Conservation (phyloP, 257 asterid genomes). For the Solanum ossicruentum region DNA sequence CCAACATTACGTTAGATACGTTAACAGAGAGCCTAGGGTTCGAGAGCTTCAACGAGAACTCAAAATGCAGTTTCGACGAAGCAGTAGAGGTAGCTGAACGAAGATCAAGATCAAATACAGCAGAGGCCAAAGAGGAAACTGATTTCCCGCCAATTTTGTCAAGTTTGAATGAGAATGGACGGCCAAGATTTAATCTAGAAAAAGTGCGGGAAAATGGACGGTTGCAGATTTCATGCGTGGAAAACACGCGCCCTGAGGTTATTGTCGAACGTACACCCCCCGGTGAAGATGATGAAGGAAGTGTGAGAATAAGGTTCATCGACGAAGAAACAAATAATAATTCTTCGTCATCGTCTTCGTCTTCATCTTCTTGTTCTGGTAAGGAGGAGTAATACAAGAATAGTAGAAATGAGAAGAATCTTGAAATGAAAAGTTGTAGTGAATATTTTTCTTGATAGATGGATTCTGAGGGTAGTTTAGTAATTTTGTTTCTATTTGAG, state of each 20-base stretch:
- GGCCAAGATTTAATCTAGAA: not conserved
- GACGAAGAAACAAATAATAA: not conserved
- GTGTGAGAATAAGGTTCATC: not conserved
- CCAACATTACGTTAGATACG: not conserved
- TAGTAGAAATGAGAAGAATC: not conserved
- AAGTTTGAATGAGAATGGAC: not conserved
- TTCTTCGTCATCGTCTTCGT: not conserved
- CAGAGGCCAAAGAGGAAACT: not conserved
- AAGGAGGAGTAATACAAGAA: not conserved
- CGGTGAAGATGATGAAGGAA: not conserved
- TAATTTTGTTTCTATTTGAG: not conserved
- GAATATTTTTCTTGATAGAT: not conserved
- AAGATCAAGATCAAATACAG: not conserved
- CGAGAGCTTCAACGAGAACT: slow-evolving; percentile 1
- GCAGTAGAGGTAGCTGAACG: not conserved
- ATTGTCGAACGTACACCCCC: not conserved
- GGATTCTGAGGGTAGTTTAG: not conserved
- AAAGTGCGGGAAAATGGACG: not conserved
- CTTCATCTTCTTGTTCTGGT: not conserved
- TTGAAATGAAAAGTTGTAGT: not conserved
- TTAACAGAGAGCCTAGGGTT: slow-evolving; percentile 3
- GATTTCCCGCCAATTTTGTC: slow-evolving; percentile 7
- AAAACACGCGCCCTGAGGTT: not conserved
- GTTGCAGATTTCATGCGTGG: not conserved
- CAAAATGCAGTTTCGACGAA: not conserved